Percentiles rank a stretch among this genome's conserved stretches.
Evolutionary conservation across 2,329 filamentous ascomycete species (phyloP).

Genomic region (Nemania serpens): DNA sequence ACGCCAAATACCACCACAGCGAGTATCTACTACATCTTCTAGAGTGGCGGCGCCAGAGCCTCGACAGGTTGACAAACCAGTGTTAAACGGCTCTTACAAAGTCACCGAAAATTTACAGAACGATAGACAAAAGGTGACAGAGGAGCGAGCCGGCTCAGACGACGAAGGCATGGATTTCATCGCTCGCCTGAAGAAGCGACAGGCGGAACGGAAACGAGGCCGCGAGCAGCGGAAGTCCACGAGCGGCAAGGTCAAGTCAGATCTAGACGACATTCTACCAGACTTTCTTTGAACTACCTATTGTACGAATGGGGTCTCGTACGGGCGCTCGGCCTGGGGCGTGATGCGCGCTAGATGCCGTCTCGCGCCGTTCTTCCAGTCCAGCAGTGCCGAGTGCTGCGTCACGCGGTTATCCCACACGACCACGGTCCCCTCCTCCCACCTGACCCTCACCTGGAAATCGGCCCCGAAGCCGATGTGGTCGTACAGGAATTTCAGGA

Average conservation of each 20-base stretch:
- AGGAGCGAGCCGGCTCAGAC: constrained; percentile 20
- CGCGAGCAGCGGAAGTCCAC: constrained; percentile 31
- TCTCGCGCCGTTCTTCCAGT: constrained; percentile 80
- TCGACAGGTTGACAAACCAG: neutral
- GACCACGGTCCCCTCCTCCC: constrained; percentile 79
- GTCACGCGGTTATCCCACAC: constrained; percentile 87
- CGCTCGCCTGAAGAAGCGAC: constrained; percentile 32
- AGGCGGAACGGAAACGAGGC: constrained; percentile 31
- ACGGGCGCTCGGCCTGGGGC: constrained; percentile 78
- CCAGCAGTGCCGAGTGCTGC: constrained; percentile 76
- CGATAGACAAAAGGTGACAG: constrained; percentile 8
- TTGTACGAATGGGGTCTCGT: constrained; percentile 62
- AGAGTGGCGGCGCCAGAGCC: neutral
- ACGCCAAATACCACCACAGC: neutral
- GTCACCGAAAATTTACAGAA: neutral
- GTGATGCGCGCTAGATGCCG: constrained; percentile 82
- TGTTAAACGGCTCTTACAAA: neutral
- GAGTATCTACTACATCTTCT: neutral
- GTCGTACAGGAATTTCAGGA: constrained; percentile 78
- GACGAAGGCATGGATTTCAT: constrained; percentile 31
- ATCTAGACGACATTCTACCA: constrained; percentile 34
- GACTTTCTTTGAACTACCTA: constrained; percentile 34
- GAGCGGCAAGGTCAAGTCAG: constrained; percentile 21
- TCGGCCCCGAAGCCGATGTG: constrained; percentile 74
- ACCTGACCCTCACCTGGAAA: constrained; percentile 75